Base-by-base conservation (phyloP, 2,329 filamentous ascomycete genomes). In the Dendryphion nanum region DNA sequence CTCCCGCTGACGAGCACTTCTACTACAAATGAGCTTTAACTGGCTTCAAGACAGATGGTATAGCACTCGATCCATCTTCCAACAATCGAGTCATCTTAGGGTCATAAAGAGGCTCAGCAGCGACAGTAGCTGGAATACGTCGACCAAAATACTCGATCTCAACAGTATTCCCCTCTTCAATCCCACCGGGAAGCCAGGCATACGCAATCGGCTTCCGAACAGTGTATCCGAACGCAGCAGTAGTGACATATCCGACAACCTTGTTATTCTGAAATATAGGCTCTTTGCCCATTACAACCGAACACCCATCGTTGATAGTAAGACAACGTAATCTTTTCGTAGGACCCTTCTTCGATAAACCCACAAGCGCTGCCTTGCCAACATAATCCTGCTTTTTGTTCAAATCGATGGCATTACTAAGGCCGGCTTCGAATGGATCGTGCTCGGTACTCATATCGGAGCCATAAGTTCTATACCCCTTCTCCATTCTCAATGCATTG, bases 71-170 rank as follows among this genome's bases (percentile, higher is more conserved):
- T 26, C n/a, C 23, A 8, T 26, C 23, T n/a, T 26, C 23, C 8
- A 8, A n/a, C 29, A 33, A 21, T 19, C 18, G 16, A 13, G 10
- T 33, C 7, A 19, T 18, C 18, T 21, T 7, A 6, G 17, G 12
- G 18, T 33, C 31, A 21, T 33, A 71, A 30, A 78, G 37, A 6
- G 77, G 73, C 32, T 79, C 77, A 2, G 63, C 44, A 0, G 66
- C 61, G 1, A 83, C 73, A 3, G 77, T 81, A 0, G 79, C 80
- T 34, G 50, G 48, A 36, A 82, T 72, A 8, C 68, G 66, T 40
- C 61, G 64, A 4, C 78, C 77, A 57, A 83, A 83, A 51, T 83
- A 83, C 48, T 81, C 78, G 39, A 83, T 69, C 51, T 82, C 77
- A 0, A 83, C 76, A 0, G 48, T 40, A 3, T 72, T 67, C 0